Evolutionary conservation across 805 yeast genomes (phyloP), one percentile per base, ranked within the genome.

Genomic region (Tetrapisispora nanseiensis): DNA sequence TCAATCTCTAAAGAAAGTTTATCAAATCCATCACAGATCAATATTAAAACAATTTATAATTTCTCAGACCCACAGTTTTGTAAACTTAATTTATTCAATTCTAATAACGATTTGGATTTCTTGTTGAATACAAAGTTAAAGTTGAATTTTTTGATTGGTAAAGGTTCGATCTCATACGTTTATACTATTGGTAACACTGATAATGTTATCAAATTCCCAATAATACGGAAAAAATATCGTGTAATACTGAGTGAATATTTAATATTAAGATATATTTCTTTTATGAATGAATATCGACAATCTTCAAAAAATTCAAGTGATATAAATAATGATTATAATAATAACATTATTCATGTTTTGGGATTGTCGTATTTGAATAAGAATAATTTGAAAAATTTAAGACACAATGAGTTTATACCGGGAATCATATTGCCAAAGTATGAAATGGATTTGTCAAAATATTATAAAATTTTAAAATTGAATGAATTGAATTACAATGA

Each of bases 151-250:
- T 20, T 43, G 1, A 24, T 49, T 3, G 53, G 53, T 7, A 46
- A 39, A 8, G 55, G 55, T 6, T 29, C 51, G 3, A 42, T 46
- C 22, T 41, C 50, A 13, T 45, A 45, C n/a, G 48, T 51, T 6
- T 46, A 45, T 40, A 40, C 36, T 15, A 18, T 48, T 7, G 20
- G 24, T 11, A 21, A 20, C 8, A 6, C 13, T 21, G 6, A 33
- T 26, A 15, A n/a, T 15, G 52, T 44, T 13, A 16, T 51, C 6
- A 51, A 51, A 39, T 49, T 48, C 23, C 51, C 56, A 6, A 41
- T 36, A 13, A 34, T 45, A 8, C 42, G 39, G 26, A 41, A 43
- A 20, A 49, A 50, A 21, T 34, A 42, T n/a, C 44, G 37, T 12
- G 29, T 41, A 18, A 44, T 48, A 11, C 16, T 50, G 16, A 42